phyloP scores from a whole-genome alignment of 805 yeast species.

The Metschnikowia henanensis region DNA sequence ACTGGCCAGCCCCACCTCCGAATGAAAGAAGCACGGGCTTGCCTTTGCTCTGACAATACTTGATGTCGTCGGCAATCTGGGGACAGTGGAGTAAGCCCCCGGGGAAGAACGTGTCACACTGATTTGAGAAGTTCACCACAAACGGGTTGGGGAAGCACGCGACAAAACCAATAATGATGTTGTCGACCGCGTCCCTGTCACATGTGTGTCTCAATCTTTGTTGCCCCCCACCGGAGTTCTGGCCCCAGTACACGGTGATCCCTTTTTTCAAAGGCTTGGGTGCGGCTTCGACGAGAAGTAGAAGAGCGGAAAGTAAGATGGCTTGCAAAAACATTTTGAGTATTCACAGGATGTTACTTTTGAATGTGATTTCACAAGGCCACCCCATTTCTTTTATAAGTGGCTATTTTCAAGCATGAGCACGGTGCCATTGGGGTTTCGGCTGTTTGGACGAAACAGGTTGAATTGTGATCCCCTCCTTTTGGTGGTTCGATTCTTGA shows the following conservation, averaged over 20 bases:
- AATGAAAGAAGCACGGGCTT: constrained; percentile 16
- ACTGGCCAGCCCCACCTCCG: constrained; percentile 59
- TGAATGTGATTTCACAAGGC: too few relatives aligned
- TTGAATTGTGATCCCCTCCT: too few relatives aligned
- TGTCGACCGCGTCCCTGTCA: constrained; percentile 65
- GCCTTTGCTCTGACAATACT: constrained; percentile 15
- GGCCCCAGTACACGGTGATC: constrained; percentile 90
- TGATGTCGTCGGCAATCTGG: constrained; percentile 15
- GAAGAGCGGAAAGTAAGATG: neutral
- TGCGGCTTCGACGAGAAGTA: neutral
- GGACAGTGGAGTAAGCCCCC: constrained; percentile 36
- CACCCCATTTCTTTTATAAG: too few relatives aligned
- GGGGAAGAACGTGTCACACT: constrained; percentile 41
- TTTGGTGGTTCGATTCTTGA: too few relatives aligned
- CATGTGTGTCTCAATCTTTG: constrained; percentile 53
- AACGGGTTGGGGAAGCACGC: constrained; percentile 49
- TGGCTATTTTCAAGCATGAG: too few relatives aligned
- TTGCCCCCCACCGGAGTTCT: constrained; percentile 56
- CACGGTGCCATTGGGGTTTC: too few relatives aligned
- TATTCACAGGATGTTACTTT: neutral
- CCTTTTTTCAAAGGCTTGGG: constrained; percentile 21
- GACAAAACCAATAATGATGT: constrained; percentile 70
- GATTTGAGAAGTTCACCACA: constrained; percentile 54
- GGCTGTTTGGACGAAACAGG: too few relatives aligned
- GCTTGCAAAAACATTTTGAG: neutral